These are phyloP conservation scores for Neurospora sp. DNA, from an alignment of 495 filamentous ascomycete species.

Conservation along the genomic window DNA sequence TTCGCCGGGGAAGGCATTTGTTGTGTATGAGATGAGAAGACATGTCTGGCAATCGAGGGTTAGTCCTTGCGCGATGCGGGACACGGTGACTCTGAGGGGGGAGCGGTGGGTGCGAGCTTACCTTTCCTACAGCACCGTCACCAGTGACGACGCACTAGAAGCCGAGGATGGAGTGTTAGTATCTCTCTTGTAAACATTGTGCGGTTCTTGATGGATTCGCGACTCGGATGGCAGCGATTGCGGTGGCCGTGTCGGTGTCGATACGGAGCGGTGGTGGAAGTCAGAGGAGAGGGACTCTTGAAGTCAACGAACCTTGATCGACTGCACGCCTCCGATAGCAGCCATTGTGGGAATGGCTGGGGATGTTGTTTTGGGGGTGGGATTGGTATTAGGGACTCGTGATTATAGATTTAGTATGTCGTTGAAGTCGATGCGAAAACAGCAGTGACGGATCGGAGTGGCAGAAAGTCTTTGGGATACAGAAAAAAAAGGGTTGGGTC, in stretches of 20 bases:
- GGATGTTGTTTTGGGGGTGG: conserved; percentile 8
- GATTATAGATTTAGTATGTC: not conserved
- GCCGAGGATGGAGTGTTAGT: conserved; percentile 17
- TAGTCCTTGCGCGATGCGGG: conserved; percentile 11
- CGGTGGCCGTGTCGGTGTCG: not conserved
- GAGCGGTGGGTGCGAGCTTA: conserved; percentile 29
- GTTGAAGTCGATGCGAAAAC: not conserved
- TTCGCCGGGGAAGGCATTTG: conserved; percentile 97
- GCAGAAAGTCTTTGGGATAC: not conserved
- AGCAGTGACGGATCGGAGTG: not conserved
- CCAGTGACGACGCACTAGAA: conserved; percentile 92
- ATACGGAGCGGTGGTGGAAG: not conserved
- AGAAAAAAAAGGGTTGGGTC: conserved; percentile 1
- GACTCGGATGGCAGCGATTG: conserved; percentile 10
- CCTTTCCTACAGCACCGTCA: conserved; percentile 98
- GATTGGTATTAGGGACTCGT: conserved; percentile 7
- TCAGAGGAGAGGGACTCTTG: not conserved
- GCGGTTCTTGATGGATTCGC: not conserved
- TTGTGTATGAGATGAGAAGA: conserved; percentile 97
- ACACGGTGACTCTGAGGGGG: not conserved
- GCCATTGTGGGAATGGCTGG: conserved; percentile 32
- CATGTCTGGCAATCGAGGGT: conserved; percentile 64
- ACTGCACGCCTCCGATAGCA: conserved; percentile 40
- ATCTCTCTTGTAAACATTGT: not conserved
- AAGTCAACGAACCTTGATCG: conserved; percentile 42